Base-by-base conservation (phyloP, 805 yeast species). In the Clavispora asparagi region DNA sequence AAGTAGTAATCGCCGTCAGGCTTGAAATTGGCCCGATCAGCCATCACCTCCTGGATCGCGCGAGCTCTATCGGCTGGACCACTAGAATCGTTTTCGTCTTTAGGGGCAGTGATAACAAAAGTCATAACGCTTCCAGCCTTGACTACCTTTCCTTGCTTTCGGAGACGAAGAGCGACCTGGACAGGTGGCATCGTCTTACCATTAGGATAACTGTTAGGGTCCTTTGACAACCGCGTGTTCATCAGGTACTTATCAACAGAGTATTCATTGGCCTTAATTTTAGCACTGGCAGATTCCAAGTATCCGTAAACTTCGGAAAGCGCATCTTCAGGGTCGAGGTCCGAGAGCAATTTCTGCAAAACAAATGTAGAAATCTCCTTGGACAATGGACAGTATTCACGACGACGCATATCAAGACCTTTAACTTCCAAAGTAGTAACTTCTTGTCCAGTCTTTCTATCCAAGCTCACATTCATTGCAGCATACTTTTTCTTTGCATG, bases 401-500 rank as follows among this genome's bases (percentile, higher is more conserved):
- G 88, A 65, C 99, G 90, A 60, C 80, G 83, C 95, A 94, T 84
- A 71, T 94, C 99, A 42, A 94, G 77, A 59, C 99, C 99, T 64
- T 94, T 94, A 39, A 92, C 96, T 64, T 94, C 97, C 51, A 92
- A 71, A 16, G 70, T 62, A 6, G 82, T 70, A 4, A 47, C 45
- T 42, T 68, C 73, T 47, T 84, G 80, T 10, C 79, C 77, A 10
- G 89, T 85, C 33, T 71, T 70, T 48, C 53, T 67, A 55, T 75
- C 74, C 49, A 73, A 56, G 0, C 77, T 64, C 28, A 79, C 79
- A 57, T 82, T 85, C 70, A 91, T 73, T 1, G 98, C 98, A 8
- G 99, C 99, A 62, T 94, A 94, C 68, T 94, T 94, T 79, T 94
- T 94, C 72, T 94, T 94, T n/a, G 96, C 87, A 63, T 89, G 95